Evolutionary conservation across 495 filamentous ascomycete genomes (phyloP).

Genomic region (Lasiosphaeris hirsuta): DNA sequence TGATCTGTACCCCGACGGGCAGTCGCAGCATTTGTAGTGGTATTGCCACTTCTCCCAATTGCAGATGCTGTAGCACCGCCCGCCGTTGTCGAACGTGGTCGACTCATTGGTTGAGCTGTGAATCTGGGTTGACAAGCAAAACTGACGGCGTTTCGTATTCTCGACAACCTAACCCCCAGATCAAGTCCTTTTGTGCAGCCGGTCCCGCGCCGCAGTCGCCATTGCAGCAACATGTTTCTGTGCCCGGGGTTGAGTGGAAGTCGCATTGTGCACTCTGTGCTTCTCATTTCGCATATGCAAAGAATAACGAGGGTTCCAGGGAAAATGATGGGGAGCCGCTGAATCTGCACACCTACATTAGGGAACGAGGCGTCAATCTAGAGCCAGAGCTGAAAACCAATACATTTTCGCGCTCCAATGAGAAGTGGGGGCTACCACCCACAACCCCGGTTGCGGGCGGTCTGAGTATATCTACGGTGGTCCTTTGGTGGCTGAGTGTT

Average conservation of each 20-base stretch:
- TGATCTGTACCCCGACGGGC: neutral
- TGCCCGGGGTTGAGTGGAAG: neutral
- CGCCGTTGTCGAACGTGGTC: neutral
- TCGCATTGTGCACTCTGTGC: neutral
- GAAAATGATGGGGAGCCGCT: no score
- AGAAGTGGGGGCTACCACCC: no score
- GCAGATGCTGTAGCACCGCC: neutral
- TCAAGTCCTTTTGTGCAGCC: neutral
- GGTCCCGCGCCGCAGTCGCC: neutral
- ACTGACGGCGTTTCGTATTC: conserved; percentile 4
- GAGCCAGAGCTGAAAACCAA: no score
- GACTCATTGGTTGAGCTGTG: neutral
- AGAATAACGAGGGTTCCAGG: no score
- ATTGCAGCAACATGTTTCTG: conserved; percentile 4
- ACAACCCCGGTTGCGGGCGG: no score
- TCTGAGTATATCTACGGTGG: no score
- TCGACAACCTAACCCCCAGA: neutral
- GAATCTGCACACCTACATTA: no score
- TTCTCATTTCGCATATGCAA: no score
- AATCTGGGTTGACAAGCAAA: neutral
- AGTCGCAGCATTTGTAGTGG: conserved; percentile 4
- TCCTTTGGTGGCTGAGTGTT: no score
- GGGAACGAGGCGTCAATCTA: no score
- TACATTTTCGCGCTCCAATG: no score
- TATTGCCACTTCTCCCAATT: conserved; percentile 3